Evolutionary conservation across 2,329 filamentous ascomycete genomes (phyloP).

Genomic region (Chaetomiaceae sp.): DNA sequence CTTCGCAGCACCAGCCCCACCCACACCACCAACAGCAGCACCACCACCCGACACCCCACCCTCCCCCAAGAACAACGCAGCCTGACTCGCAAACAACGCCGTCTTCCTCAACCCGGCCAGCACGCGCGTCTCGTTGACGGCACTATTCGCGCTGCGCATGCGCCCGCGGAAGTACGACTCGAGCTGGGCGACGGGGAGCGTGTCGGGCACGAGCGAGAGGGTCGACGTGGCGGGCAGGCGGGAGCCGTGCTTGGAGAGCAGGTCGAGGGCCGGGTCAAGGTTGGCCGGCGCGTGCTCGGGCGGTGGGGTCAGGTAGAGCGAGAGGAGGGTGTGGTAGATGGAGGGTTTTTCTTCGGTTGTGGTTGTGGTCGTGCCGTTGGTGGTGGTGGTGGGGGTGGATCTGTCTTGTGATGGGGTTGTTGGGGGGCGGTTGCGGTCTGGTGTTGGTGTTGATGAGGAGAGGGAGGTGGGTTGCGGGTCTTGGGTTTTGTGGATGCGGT

Average conservation of each 20-base stretch:
- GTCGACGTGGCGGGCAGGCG: conserved; percentile 84
- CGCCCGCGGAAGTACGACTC: conserved; percentile 89
- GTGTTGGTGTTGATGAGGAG: background rate
- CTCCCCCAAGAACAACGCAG: conserved; percentile 68
- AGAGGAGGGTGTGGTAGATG: conserved; percentile 88
- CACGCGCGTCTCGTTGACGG: conserved; percentile 75
- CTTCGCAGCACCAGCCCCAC: background rate
- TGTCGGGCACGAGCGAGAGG: conserved; percentile 76
- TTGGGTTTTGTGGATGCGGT: conserved; percentile 67
- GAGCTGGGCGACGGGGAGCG: conserved; percentile 71
- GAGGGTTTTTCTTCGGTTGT: conserved; percentile 55
- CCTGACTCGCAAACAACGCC: conserved; percentile 72
- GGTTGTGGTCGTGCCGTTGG: too few relatives aligned
- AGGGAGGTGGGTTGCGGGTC: conserved; percentile 39
- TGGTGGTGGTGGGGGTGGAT: conserved; percentile 30
- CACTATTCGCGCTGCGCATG: conserved; percentile 78
- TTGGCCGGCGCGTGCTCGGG: conserved; percentile 61
- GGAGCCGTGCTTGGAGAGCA: conserved; percentile 89
- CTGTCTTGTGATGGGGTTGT: background rate
- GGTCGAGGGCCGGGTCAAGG: conserved; percentile 72
- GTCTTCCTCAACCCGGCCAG: conserved; percentile 72
- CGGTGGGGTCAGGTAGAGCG: conserved; percentile 81
- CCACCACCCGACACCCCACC: background rate
- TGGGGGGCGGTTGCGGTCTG: conserved; percentile 14
- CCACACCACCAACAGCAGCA: background rate